phyloP scores from a whole-genome alignment of 1,139 yeast genomes.

The Protomyces macrosporus region DNA sequence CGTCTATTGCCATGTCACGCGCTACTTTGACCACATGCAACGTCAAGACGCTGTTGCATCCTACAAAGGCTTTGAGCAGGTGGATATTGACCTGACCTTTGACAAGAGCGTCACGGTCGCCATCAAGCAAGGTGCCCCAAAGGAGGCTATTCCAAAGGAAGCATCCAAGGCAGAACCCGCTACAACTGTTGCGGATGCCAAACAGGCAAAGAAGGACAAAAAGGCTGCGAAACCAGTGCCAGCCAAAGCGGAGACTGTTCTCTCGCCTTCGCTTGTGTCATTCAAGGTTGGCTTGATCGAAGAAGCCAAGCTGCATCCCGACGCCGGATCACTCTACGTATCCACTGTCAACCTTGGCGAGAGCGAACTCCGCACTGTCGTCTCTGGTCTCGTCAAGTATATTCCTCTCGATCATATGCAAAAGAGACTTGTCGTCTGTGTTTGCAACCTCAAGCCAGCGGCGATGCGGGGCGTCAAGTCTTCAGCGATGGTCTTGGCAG shows the following conservation, averaged over 20 bases:
- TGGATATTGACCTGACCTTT: background rate
- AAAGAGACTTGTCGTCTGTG: slow-evolving; percentile 71
- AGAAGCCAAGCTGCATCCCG: slow-evolving; percentile 95
- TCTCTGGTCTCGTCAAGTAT: slow-evolving; percentile 85
- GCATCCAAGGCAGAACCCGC: slow-evolving; percentile 8
- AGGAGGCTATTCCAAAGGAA: slow-evolving; percentile 19
- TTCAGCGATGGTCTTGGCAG: slow-evolving; percentile 70
- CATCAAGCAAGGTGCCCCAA: slow-evolving; percentile 16
- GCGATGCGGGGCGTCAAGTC: slow-evolving; percentile 94
- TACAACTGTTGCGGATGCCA: slow-evolving; percentile 14
- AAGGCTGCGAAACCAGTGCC: slow-evolving; percentile 9
- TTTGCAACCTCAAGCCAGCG: slow-evolving; percentile 76
- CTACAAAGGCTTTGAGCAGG: background rate
- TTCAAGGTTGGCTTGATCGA: slow-evolving; percentile 95
- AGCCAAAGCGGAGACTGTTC: background rate
- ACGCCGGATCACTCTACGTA: slow-evolving; percentile 92
- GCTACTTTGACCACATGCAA: slow-evolving; percentile 90
- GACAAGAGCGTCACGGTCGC: slow-evolving; percentile 19
- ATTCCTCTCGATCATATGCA: slow-evolving; percentile 78
- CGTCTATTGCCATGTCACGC: slow-evolving; percentile 66
- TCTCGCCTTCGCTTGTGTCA: slow-evolving; percentile 63
- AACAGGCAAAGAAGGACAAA: slow-evolving; percentile 58
- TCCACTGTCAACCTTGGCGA: slow-evolving; percentile 97
- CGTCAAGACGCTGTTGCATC: slow-evolving; percentile 37
- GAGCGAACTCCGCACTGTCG: slow-evolving; percentile 91